phyloP scores from a whole-genome alignment of 2,329 filamentous ascomycete genomes.

The Sclerotinia trifoliorum region DNA sequence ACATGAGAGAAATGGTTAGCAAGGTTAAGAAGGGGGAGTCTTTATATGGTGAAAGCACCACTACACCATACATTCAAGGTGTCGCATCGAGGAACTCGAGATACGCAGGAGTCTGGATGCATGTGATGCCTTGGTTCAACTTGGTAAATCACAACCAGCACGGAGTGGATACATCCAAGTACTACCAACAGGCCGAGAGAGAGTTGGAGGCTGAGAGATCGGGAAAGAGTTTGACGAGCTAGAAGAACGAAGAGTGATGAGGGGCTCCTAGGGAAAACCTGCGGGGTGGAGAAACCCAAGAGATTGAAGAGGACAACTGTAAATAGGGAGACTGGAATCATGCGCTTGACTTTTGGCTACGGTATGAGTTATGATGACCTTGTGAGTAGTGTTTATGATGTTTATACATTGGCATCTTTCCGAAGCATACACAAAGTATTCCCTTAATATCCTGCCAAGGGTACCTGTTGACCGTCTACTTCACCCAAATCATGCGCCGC shows the following conservation, averaged over 20 bases:
- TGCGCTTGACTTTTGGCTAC: not conserved
- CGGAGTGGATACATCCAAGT: slow-evolving; percentile 97
- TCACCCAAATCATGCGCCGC: not conserved
- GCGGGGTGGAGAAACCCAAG: slow-evolving; percentile 17
- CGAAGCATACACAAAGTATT: not conserved
- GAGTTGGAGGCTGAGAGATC: slow-evolving; percentile 79
- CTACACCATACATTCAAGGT: slow-evolving; percentile 90
- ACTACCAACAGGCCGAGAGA: slow-evolving; percentile 91
- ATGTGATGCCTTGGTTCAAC: slow-evolving; percentile 94
- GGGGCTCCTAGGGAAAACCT: not conserved
- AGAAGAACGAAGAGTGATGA: not conserved
- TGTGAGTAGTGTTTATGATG: slow-evolving; percentile 4
- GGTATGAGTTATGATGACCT: not conserved
- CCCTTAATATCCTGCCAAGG: not conserved
- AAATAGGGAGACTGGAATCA: slow-evolving; percentile 21
- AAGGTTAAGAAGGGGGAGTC: slow-evolving; percentile 92
- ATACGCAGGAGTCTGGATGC: slow-evolving; percentile 80
- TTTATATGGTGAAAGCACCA: slow-evolving; percentile 75
- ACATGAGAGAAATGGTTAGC: slow-evolving; percentile 97
- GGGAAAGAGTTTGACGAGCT: slow-evolving; percentile 33
- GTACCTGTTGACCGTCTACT: not conserved
- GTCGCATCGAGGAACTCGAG: slow-evolving; percentile 89
- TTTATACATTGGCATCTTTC: not conserved
- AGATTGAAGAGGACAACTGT: slow-evolving; percentile 7
- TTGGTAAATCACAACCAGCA: slow-evolving; percentile 94